Percentiles rank a stretch among this genome's conserved stretches.
phyloP scores from a whole-genome alignment of 1,284 basidiomycete species.

The Cerioporus squamosus region DNA sequence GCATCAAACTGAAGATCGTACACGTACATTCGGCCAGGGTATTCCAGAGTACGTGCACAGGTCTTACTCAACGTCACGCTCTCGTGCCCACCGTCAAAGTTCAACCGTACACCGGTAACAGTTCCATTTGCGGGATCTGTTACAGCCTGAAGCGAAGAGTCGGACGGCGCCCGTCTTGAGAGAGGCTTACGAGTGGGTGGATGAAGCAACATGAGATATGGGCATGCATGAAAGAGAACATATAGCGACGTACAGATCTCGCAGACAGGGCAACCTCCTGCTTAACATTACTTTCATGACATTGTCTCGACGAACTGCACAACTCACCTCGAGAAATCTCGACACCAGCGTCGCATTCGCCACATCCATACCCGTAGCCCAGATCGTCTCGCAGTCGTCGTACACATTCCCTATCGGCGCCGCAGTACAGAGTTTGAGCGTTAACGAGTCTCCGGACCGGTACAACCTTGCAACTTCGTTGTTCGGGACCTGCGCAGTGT shows the following conservation, averaged over 20 bases:
- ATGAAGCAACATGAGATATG: background rate
- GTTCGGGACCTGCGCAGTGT: constrained; percentile 41
- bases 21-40: constrained; percentile 47
- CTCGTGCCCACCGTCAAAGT: constrained; percentile 20
- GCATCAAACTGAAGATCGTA: background rate
- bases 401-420: constrained; percentile 40
- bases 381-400: constrained; percentile 32
- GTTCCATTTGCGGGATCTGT: constrained; percentile 12
- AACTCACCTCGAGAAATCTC: constrained; percentile 8
- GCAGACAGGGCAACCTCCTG: background rate
- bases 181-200: background rate
- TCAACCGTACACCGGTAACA: constrained; percentile 27
- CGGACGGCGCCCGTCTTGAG: background rate
- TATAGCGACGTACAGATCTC: background rate
- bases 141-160: constrained; percentile 7
- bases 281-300: background rate
- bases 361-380: constrained; percentile 13
- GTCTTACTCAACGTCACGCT: constrained; percentile 36
- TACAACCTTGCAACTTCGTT: constrained; percentile 46
- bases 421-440: constrained; percentile 49
- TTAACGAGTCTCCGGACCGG: constrained; percentile 36
- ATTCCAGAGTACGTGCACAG: constrained; percentile 49
- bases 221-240: background rate
- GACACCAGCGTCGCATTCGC: constrained; percentile 10
- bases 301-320: background rate